Base-by-base conservation (phyloP, 805 yeast species). In the Groenewaldozyma tartarivorans region DNA sequence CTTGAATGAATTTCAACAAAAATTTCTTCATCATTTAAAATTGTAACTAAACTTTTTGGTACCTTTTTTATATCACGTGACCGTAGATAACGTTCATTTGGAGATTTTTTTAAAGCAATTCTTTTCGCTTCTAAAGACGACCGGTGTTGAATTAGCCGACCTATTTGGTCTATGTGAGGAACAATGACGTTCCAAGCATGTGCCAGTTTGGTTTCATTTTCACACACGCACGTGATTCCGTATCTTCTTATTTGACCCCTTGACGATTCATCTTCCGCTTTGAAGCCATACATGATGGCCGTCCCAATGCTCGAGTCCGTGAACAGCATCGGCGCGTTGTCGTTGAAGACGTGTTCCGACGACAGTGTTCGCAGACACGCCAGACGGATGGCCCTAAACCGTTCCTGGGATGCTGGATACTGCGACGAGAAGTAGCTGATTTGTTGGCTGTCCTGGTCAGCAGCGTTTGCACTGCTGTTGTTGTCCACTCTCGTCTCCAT, bases 371-470 rank as follows among this genome's bases (percentile, higher is more conserved):
- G 43, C 36, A 56, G 43, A 39, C 60, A 54, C 17, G 52, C 43
- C 36, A 53, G 56, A 5, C 60, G 46, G 13, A 56, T 44, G 5
- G 55, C 53, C 30, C 48, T 35, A 41, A 42, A 56, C 21, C 57
- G 44, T 5, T 35, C 41, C 35, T 53, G 57, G 6, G 51, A 45
- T 3, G 46, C 49, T 3, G 60, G 57, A 36, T 49, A 47, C 26
- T 44, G 52, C 21, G 50, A 40, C 5, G 57, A 50, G n/a, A 54
- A 38, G 32, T 35, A 48, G 7, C 39, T 36, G 31, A 31, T 17
- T 29, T 26, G 31, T 5, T 19, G 3, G 16, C 26, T 20, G 34
- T 29, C 22, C 22, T 36, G 17, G 18, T 26, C 24, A 26, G 27
- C 6, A 20, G n/a, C 16, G 16, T 11, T 18, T 20, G 33, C n/a